Percentiles rank a stretch among this genome's conserved stretches.
Evolutionary conservation across 768 basidiomycete genomes (phyloP).

Genomic region (Mycena latifolia): DNA sequence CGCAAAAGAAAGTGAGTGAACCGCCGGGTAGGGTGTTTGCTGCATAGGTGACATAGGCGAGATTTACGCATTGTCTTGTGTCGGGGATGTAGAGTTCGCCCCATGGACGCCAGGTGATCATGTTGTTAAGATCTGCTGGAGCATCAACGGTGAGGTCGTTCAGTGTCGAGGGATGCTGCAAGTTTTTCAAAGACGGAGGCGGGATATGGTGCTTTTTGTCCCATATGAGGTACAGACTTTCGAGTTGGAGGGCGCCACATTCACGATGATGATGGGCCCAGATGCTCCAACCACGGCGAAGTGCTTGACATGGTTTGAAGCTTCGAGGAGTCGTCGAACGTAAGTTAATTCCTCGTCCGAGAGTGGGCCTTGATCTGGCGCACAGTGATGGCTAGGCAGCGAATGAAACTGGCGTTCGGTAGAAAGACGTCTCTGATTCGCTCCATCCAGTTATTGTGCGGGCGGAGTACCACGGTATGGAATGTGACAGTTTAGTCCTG

Average conservation of each 20-base stretch:
- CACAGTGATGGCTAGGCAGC: neutral
- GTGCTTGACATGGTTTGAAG: neutral
- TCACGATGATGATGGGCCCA: conserved; percentile 3
- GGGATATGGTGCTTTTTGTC: neutral
- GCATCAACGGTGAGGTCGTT: conserved; percentile 13
- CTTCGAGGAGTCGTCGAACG: neutral
- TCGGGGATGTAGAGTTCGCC: too few species aligned
- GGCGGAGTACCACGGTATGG: conserved; percentile 8
- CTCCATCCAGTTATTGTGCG: conserved; percentile 1
- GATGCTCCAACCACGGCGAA: conserved; percentile 16
- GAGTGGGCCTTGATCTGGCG: too few species aligned
- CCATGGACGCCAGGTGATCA: too few species aligned
- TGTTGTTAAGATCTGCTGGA: too few species aligned
- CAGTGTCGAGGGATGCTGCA: neutral
- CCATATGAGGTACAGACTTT: conserved; percentile 20
- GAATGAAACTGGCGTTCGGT: conserved; percentile 2
- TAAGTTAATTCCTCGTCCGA: conserved; percentile 1
- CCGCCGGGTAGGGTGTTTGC: neutral
- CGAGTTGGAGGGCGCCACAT: conserved; percentile 4
- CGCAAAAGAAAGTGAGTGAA: neutral
- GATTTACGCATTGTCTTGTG: conserved; percentile 19
- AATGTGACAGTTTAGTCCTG: conserved; percentile 6
- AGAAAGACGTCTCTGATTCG: conserved; percentile 1
- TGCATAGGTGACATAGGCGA: conserved; percentile 20
- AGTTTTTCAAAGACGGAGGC: neutral